Evolutionary conservation across 2,329 filamentous ascomycete species (phyloP), one percentile per base, ranked within the genome.

Genomic region (Fonsecaea erecta): DNA sequence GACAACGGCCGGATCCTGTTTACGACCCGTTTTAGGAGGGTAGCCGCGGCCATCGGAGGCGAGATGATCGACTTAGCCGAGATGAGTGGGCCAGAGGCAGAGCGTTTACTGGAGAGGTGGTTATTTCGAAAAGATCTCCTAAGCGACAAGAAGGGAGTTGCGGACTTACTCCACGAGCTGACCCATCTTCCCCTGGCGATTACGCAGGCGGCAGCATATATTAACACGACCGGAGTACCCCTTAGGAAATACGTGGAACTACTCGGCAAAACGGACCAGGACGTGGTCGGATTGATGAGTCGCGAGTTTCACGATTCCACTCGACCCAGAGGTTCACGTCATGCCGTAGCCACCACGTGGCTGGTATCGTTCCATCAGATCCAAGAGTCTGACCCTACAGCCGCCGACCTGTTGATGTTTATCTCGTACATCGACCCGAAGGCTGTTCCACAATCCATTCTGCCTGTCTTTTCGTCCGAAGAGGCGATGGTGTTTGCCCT

Each of bases 331-430:
- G 70, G 73, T 6, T 69, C 72, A 16, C 67, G 73, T 43, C 77
- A 75, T 61, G 69, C 77, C 11, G 71, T 79, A 35, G 72, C 73
- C 14, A 75, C 70, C n/a, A 79, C 75, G 40, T 79, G 74, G 76
- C 69, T 75, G 8, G 74, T 79, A 26, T 78, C 75, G 9, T 78
- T 79, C 56, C 61, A 74, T 11, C 72, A 76, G 52, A 77, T 79
- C 30, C 71, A 68, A 52, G 48, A 62, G 18, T 40, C 68, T 12
- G 66, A 79, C 64, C 53, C 62, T 24, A 57, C 77, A 18, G 78
- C 78, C 11, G 71, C 71, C 2, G 72, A 77, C 12, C 75, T 75
- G 57, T 69, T 80, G 32, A 76, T 69, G 14, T 75, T 77, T 9
- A 76, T 79, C 69, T 72, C 74, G 11, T 78, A 73, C 62, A 70